Evolutionary conservation across 345 rosid genomes (phyloP).

Genomic region (Salix dunnii): DNA sequence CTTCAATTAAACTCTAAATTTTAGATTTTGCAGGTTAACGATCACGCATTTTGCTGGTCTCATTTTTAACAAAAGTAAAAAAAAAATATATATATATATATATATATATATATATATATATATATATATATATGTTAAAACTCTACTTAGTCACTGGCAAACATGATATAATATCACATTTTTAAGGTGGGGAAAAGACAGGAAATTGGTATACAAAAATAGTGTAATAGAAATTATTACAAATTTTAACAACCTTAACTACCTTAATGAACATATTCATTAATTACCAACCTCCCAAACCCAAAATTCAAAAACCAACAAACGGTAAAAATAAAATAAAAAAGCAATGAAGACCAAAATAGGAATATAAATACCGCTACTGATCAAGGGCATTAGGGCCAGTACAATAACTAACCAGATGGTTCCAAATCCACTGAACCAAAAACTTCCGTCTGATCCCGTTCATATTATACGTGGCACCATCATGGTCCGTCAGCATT

Average conservation of each 20-base stretch:
- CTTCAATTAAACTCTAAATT: too few species aligned
- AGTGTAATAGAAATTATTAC: slow-evolving; percentile 27
- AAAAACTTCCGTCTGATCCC: slow-evolving; percentile 80
- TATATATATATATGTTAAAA: too few species aligned
- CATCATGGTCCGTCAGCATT: slow-evolving; percentile 52
- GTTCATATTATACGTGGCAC: slow-evolving; percentile 84
- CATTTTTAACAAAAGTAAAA: too few species aligned
- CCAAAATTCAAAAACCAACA: not conserved
- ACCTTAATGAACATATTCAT: slow-evolving; percentile 17
- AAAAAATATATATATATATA: too few species aligned
- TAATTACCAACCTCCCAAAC: slow-evolving; percentile 7
- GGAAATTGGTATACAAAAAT: slow-evolving; percentile 19
- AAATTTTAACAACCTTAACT: slow-evolving; percentile 33
- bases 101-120: too few species aligned
- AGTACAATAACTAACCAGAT: slow-evolving; percentile 68
- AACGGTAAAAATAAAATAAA: not conserved
- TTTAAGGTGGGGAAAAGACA: slow-evolving; percentile 5
- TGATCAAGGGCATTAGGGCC: slow-evolving; percentile 94
- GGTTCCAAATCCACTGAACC: slow-evolving; percentile 97
- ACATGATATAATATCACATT: not conserved
- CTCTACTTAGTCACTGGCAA: too few species aligned
- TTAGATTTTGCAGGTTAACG: too few species aligned
- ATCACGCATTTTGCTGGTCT: too few species aligned
- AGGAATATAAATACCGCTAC: slow-evolving; percentile 3
- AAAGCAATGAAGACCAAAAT: not conserved